These are phyloP conservation scores for Oldenlandia corymbosa DNA, from an alignment of 257 asterid species.

Conservation along the genomic window DNA sequence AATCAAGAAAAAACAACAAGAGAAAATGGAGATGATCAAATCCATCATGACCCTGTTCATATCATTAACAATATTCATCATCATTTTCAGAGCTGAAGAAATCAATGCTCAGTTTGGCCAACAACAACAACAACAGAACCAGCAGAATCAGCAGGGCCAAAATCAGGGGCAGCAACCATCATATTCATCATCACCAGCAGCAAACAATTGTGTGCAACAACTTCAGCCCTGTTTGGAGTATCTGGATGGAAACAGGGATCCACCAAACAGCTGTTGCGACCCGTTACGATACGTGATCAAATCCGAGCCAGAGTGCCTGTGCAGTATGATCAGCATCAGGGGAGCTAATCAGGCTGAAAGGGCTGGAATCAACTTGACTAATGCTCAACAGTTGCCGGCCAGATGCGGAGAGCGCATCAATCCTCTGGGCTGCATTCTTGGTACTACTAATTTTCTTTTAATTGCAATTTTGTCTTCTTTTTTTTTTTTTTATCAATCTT, in stretches of 20 bases:
- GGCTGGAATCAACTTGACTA: conserved; percentile 53
- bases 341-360: conserved; percentile 65
- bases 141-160: not conserved
- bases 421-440: conserved; percentile 73
- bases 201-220: conserved; percentile 45
- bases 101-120: no score
- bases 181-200: not conserved
- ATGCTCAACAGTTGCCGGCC: conserved; percentile 72
- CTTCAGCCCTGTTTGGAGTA: conserved; percentile 65
- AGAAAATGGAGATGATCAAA: not conserved
- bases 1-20: not conserved
- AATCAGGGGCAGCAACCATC: not conserved
- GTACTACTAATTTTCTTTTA: no score
- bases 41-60: no score
- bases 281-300: conserved; percentile 46
- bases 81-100: no score
- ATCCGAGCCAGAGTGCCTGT: conserved; percentile 70
- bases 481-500: no score
- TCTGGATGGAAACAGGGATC: conserved; percentile 41
- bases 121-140: no score
- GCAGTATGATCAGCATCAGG: conserved; percentile 51
- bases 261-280: conserved; percentile 65
- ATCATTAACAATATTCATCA: no score
- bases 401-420: conserved; percentile 74
- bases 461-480: no score